Evolutionary conservation across 495 filamentous ascomycete genomes (phyloP).

Genomic region (Staphylotrichum tortipilum): DNA sequence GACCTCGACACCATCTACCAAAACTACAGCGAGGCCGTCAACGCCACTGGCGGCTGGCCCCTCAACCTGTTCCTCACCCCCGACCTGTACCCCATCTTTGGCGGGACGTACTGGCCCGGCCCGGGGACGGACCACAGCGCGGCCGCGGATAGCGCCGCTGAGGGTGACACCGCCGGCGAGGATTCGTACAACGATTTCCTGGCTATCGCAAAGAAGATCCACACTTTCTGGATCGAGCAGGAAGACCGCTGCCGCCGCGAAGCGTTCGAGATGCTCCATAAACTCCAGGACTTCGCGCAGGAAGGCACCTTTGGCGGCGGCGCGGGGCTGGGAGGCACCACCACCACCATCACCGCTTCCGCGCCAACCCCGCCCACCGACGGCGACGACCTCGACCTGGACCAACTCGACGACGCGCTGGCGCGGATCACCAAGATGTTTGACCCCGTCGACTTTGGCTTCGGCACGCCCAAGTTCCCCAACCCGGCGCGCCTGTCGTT

Average conservation of each 20-base stretch:
- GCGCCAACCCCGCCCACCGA: not conserved
- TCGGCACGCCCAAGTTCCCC: slow-evolving; percentile 81
- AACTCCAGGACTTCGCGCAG: slow-evolving; percentile 76
- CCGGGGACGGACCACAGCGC: slow-evolving; percentile 50
- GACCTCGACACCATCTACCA: slow-evolving; percentile 96
- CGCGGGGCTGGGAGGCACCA: slow-evolving; percentile 1
- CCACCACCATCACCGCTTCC: not conserved
- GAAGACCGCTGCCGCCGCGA: slow-evolving; percentile 70
- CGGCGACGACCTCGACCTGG: slow-evolving; percentile 63
- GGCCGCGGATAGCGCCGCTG: slow-evolving; percentile 13
- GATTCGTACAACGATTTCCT: slow-evolving; percentile 62
- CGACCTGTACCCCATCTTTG: slow-evolving; percentile 85
- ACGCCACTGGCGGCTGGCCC: slow-evolving; percentile 89
- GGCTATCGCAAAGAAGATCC: slow-evolving; percentile 72
- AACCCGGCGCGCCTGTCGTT: slow-evolving; percentile 80
- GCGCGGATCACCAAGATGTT: slow-evolving; percentile 69
- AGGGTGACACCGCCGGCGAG: slow-evolving; percentile 19
- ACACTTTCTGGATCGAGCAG: slow-evolving; percentile 76
- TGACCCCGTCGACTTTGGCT: slow-evolving; percentile 71
- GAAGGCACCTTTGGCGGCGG: slow-evolving; percentile 60
- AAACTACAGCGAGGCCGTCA: slow-evolving; percentile 95
- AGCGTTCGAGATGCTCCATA: slow-evolving; percentile 70
- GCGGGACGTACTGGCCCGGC: slow-evolving; percentile 94
- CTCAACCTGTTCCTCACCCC: slow-evolving; percentile 95
- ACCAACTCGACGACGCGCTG: slow-evolving; percentile 85